A percentile compares a stretch with the other conserved stretches of the same genome.
Evolutionary conservation across 208 protist genomes (phyloP).

Genomic region (Leptomonas pyrrhocoris): DNA sequence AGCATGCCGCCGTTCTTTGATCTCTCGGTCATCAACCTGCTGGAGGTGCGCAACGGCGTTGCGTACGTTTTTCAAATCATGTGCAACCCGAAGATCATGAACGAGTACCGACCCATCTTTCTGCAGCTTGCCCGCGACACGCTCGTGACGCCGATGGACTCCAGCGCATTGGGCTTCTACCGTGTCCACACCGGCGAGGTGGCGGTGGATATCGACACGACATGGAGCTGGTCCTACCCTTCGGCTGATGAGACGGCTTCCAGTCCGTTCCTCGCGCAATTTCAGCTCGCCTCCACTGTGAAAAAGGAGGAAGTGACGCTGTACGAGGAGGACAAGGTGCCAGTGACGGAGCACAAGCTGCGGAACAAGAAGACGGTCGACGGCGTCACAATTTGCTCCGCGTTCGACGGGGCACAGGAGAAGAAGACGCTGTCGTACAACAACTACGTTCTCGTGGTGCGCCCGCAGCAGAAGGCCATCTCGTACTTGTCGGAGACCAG

Average conservation of each 20-base stretch:
- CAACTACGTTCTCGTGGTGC: conserved; percentile 57
- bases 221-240: conserved; percentile 57
- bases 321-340: conserved; percentile 46
- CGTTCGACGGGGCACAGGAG: conserved; percentile 60
- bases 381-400: conserved; percentile 52
- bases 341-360: conserved; percentile 38
- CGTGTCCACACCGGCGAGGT: conserved; percentile 54
- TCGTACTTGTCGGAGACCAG: conserved; percentile 53
- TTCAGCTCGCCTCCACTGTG: conserved; percentile 48
- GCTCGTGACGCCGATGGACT: conserved; percentile 41
- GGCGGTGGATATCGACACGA: conserved; percentile 56
- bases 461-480: conserved; percentile 62
- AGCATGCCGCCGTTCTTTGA: conserved; percentile 76
- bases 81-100: conserved; percentile 64
- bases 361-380: conserved; percentile 51
- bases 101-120: conserved; percentile 59
- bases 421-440: conserved; percentile 57
- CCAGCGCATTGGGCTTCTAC: conserved; percentile 52
- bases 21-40: conserved; percentile 70
- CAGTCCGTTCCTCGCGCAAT: conserved; percentile 31
- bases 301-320: conserved; percentile 70
- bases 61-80: conserved; percentile 88
- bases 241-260: not conserved
- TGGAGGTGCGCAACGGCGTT: conserved; percentile 69
- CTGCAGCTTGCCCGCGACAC: conserved; percentile 66